Evolutionary conservation across 1,139 yeast species (phyloP).

Genomic region (Diutina mesorugosa): DNA sequence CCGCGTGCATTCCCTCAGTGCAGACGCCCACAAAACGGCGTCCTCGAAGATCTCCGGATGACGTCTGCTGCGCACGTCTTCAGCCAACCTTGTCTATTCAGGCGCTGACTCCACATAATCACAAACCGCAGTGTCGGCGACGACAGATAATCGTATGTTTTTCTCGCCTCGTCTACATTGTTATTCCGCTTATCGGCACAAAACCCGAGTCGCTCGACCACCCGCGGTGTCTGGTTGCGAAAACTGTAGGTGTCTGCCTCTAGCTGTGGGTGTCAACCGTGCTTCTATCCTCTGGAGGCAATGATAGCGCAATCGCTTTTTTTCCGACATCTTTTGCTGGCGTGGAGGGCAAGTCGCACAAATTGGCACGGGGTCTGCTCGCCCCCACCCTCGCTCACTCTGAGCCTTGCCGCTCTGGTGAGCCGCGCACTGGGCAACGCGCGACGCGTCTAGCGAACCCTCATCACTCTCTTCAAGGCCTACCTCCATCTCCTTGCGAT

Average conservation of each 20-base stretch:
- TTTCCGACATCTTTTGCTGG: too few species aligned
- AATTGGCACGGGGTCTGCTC: too few species aligned
- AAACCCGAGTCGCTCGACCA: too few species aligned
- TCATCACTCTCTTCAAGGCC: not conserved
- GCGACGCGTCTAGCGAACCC: not conserved
- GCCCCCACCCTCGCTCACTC: too few species aligned
- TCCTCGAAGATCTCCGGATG: not conserved
- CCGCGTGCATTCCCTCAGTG: not conserved
- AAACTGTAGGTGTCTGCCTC: not conserved
- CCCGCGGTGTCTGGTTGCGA: not conserved
- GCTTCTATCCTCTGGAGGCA: not conserved
- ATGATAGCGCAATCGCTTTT: not conserved
- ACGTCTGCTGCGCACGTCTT: not conserved
- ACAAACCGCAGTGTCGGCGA: not conserved
- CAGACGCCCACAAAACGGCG: not conserved
- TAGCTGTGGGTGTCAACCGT: not conserved
- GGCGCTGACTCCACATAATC: not conserved
- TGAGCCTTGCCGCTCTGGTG: too few species aligned
- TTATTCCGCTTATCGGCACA: too few species aligned
- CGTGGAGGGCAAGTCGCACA: too few species aligned
- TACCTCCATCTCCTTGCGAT: not conserved
- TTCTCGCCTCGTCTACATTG: not conserved
- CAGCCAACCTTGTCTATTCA: not conserved
- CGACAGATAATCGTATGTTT: not conserved
- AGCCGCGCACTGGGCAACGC: not conserved